Evolutionary conservation across 768 basidiomycete genomes (phyloP).

Genomic region (Pisolithus microcarpus): DNA sequence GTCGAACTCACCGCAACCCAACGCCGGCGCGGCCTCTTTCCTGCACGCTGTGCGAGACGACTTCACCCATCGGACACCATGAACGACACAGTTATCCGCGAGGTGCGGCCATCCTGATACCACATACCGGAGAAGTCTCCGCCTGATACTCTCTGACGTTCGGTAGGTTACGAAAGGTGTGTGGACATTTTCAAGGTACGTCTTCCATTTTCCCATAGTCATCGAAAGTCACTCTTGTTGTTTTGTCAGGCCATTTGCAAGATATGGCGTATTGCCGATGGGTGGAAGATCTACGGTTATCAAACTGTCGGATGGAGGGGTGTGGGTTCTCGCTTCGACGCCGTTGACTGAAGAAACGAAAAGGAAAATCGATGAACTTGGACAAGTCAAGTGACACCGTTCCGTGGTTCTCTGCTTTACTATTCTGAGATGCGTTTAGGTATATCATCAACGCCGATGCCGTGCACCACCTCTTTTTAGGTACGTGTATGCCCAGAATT

Average conservation of each 20-base stretch:
- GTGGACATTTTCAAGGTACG: slow-evolving; percentile 61
- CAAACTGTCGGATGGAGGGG: slow-evolving; percentile 54
- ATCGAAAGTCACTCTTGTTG: slow-evolving; percentile 4
- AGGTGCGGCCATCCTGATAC: slow-evolving; percentile 22
- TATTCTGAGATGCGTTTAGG: slow-evolving; percentile 22
- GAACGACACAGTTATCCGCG: slow-evolving; percentile 37
- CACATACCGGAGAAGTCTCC: no score
- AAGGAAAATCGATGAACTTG: slow-evolving; percentile 51
- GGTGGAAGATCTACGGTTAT: slow-evolving; percentile 84
- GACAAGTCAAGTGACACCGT: slow-evolving; percentile 53
- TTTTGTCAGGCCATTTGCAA: slow-evolving; percentile 51
- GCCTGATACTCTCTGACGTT: no score
- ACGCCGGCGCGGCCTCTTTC: no score
- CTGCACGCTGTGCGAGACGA: no score
- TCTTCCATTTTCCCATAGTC: slow-evolving; percentile 1
- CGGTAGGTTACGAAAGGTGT: slow-evolving; percentile 43
- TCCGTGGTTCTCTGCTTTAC: neutral
- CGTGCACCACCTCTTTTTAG: slow-evolving; percentile 54
- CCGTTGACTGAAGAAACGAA: slow-evolving; percentile 63
- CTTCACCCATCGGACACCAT: slow-evolving; percentile 6
- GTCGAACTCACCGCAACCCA: no score
- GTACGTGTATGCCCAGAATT: slow-evolving; percentile 25
- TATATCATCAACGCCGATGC: slow-evolving; percentile 54
- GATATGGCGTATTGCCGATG: slow-evolving; percentile 61
- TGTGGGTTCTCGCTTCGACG: slow-evolving; percentile 82